phyloP scores from a whole-genome alignment of 2,329 filamentous ascomycete genomes.

The Thelonectria olida region DNA sequence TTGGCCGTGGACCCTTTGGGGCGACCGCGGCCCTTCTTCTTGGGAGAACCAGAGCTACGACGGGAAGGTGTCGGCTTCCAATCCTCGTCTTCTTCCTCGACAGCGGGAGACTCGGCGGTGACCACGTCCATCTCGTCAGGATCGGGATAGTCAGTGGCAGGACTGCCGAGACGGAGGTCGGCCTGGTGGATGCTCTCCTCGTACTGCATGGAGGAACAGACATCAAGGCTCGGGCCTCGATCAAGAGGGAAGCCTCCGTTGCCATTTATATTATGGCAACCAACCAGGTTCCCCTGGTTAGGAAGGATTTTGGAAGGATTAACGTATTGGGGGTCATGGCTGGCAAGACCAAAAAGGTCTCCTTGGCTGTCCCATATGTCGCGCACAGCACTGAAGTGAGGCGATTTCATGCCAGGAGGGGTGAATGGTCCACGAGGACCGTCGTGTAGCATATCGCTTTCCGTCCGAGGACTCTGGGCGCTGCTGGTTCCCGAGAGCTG shows the following conservation, averaged over 20 bases:
- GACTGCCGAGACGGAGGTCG: neutral
- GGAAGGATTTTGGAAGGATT: conserved; percentile 29
- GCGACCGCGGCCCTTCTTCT: neutral
- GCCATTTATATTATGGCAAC: neutral
- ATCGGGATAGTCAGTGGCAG: conserved; percentile 20
- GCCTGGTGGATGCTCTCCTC: neutral
- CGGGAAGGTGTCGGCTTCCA: conserved; percentile 11
- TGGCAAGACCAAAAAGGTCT: conserved; percentile 21
- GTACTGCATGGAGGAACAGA: neutral
- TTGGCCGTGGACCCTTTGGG: neutral
- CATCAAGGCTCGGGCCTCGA: neutral
- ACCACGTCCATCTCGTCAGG: conserved; percentile 12
- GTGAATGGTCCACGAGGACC: conserved; percentile 29
- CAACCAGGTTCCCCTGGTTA: conserved; percentile 3
- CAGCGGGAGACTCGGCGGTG: neutral
- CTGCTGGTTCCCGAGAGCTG: conserved; percentile 27
- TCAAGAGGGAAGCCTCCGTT: conserved; percentile 14
- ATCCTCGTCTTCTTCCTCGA: conserved; percentile 5
- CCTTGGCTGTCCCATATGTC: conserved; percentile 13
- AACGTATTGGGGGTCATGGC: conserved; percentile 20
- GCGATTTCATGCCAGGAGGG: conserved; percentile 24
- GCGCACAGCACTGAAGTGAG: conserved; percentile 19
- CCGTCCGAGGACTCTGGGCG: conserved; percentile 32
- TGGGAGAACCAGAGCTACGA: conserved; percentile 10
- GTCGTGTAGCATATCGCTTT: conserved; percentile 27